Evolutionary conservation across 495 filamentous ascomycete genomes (phyloP).

Genomic region (Neurospora cerealis): DNA sequence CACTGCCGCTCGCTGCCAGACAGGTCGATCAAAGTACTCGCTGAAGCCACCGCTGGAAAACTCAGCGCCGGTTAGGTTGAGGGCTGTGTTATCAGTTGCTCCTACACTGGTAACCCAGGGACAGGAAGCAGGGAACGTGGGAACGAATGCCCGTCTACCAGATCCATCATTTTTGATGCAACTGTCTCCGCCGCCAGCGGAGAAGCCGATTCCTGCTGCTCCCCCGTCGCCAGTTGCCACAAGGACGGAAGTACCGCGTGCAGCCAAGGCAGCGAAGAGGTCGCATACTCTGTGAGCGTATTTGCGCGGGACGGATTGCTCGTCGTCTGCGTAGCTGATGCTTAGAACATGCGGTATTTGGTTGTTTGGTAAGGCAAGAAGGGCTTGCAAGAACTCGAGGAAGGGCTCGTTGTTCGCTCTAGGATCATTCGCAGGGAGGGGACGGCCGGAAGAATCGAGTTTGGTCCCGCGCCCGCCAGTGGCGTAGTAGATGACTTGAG

Average conservation of each 20-base stretch:
- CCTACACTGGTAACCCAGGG: constrained; percentile 75
- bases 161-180: constrained; percentile 61
- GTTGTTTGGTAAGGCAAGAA: constrained; percentile 48
- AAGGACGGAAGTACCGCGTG: constrained; percentile 61
- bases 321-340: constrained; percentile 65
- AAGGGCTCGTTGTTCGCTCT: constrained; percentile 60
- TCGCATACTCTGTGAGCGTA: constrained; percentile 61
- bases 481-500: constrained; percentile 51
- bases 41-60: constrained; percentile 66
- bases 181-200: constrained; percentile 3
- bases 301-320: constrained; percentile 49
- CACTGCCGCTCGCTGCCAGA: constrained; percentile 54
- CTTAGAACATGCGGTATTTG: constrained; percentile 64
- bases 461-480: constrained; percentile 55
- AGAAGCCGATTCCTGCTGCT: constrained; percentile 39
- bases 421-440: constrained; percentile 31
- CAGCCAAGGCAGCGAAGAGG: constrained; percentile 61
- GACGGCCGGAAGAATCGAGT: constrained; percentile 41
- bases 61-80: constrained; percentile 45
- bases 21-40: constrained; percentile 52
- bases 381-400: constrained; percentile 64
- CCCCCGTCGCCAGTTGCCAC: constrained; percentile 68
- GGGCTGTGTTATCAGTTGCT: constrained; percentile 47
- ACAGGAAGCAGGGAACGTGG: constrained; percentile 68
- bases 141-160: constrained; percentile 49